Conservation (phyloP, 768 basidiomycete species). For the Coprinopsis cinerea region DNA sequence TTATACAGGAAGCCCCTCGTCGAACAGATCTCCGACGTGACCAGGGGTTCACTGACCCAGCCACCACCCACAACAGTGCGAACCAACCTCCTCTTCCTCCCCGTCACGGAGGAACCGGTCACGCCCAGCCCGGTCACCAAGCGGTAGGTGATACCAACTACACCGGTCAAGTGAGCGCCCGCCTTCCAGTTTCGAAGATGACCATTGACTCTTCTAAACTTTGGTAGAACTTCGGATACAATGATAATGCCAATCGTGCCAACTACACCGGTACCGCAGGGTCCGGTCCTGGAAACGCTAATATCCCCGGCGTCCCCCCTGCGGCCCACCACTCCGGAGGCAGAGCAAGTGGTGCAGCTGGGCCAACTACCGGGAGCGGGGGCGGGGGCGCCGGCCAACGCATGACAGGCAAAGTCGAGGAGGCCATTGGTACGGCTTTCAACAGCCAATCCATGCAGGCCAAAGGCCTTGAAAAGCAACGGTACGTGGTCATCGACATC, state of each 20-base stretch:
- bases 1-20: not conserved
- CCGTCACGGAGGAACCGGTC: too few species aligned
- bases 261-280: not conserved
- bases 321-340: not conserved
- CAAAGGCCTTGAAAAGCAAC: constrained; percentile 46
- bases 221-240: not conserved
- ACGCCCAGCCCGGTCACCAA: too few species aligned
- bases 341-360: not conserved
- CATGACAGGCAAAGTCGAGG: constrained; percentile 43
- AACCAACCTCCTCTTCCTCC: too few species aligned
- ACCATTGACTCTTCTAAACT: not conserved
- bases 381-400: constrained; percentile 25
- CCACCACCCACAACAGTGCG: too few species aligned
- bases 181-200: not conserved
- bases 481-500: constrained; percentile 20
- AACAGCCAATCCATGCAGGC: constrained; percentile 42
- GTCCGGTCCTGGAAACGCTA: not conserved
- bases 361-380: not conserved
- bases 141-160: too few species aligned
- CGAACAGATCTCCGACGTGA: not conserved
- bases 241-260: not conserved
- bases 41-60: not conserved
- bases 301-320: not conserved
- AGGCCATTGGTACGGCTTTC: constrained; percentile 37
- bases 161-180: not conserved